These are phyloP conservation scores for Leishmania tropica DNA, from an alignment of 208 protist genomes.

Conservation along the genomic window DNA sequence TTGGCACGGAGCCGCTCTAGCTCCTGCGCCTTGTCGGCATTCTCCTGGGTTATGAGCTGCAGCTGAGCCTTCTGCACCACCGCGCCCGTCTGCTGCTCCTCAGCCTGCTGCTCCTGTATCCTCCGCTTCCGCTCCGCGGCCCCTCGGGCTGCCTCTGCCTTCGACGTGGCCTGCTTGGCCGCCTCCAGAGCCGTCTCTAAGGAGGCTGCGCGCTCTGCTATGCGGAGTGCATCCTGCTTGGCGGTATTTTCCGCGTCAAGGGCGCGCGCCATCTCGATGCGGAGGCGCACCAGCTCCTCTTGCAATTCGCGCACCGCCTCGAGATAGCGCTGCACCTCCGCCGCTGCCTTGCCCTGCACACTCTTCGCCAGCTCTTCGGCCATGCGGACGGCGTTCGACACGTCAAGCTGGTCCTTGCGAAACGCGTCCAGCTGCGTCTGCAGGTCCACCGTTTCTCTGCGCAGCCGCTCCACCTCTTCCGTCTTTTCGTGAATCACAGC, in stretches of 20 bases:
- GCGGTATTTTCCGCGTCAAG: slow-evolving; percentile 36
- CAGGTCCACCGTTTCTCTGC: slow-evolving; percentile 32
- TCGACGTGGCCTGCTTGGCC: slow-evolving; percentile 22
- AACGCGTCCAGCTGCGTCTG: slow-evolving; percentile 30
- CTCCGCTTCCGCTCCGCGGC: slow-evolving; percentile 25
- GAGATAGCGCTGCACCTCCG: slow-evolving; percentile 36
- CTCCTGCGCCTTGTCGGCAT: slow-evolving; percentile 71
- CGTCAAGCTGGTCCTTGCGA: slow-evolving; percentile 39
- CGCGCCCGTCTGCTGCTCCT: slow-evolving; percentile 32
- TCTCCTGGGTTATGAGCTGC: slow-evolving; percentile 58
- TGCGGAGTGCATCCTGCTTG: slow-evolving; percentile 18
- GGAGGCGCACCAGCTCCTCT: slow-evolving; percentile 33
- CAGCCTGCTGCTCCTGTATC: slow-evolving; percentile 27
- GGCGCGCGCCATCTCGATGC: slow-evolving; percentile 41
- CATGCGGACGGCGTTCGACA: slow-evolving; percentile 44
- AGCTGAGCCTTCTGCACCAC: slow-evolving; percentile 57
- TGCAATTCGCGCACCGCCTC: slow-evolving; percentile 32
- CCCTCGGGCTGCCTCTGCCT: slow-evolving; percentile 17
- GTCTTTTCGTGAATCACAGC: slow-evolving; percentile 76
- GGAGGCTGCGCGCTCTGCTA: neutral
- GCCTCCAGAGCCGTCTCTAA: slow-evolving; percentile 27
- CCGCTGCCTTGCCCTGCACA: slow-evolving; percentile 36
- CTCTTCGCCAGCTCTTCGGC: slow-evolving; percentile 65
- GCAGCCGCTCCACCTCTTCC: slow-evolving; percentile 48
- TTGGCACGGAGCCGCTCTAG: slow-evolving; percentile 66